A percentile compares a stretch with the other conserved stretches of the same genome.
These are phyloP conservation scores for Myxozyma mucilagina DNA, from an alignment of 805 yeast genomes.

Conservation along the genomic window DNA sequence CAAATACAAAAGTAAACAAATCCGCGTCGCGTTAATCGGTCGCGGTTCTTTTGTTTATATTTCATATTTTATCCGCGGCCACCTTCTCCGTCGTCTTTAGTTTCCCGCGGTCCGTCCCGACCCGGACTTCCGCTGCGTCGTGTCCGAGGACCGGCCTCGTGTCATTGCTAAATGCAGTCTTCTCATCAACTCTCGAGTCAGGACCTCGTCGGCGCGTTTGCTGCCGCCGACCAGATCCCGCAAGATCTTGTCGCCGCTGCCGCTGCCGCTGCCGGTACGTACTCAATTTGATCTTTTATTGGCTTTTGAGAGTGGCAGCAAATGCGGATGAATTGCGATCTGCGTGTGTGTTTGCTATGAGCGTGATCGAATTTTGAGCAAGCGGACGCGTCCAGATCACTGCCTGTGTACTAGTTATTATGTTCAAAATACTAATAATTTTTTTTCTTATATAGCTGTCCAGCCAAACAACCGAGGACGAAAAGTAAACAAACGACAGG, in stretches of 20 bases:
- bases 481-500: neutral
- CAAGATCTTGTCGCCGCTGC: constrained; percentile 24
- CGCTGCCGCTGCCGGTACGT: constrained; percentile 17
- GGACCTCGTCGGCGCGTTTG: constrained; percentile 12
- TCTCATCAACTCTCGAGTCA: constrained; percentile 8
- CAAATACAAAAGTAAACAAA: neutral
- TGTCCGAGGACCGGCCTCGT: neutral
- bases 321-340: neutral
- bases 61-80: neutral
- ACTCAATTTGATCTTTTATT: neutral
- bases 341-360: neutral
- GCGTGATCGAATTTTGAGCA: neutral
- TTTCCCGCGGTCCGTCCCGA: neutral
- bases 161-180: constrained; percentile 1
- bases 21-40: constrained; percentile 3
- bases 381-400: neutral
- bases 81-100: constrained; percentile 1
- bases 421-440: neutral
- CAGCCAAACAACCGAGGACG: constrained; percentile 13
- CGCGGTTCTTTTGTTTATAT: neutral
- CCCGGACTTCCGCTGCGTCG: too few relatives aligned
- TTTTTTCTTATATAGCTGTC: neutral
- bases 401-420: neutral
- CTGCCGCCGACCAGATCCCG: constrained; percentile 12
- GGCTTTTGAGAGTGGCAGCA: neutral